A percentile compares a stretch with the other conserved stretches of the same genome.
These are phyloP conservation scores for Aspergillus nomiae DNA, from an alignment of 2,329 filamentous ascomycete species.

Conservation along the genomic window DNA sequence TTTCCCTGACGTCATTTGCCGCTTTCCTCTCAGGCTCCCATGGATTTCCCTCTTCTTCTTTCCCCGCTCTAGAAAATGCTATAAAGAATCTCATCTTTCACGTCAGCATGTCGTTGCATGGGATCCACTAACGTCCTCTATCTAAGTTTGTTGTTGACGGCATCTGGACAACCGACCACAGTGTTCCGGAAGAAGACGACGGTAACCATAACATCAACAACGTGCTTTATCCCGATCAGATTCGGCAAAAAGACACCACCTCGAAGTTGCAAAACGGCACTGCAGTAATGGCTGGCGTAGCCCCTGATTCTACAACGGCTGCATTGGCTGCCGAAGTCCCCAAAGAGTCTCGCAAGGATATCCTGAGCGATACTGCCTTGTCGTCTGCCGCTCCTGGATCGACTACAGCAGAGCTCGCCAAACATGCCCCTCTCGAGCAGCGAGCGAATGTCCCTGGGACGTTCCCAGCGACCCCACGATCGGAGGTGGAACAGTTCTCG, in stretches of 20 bases:
- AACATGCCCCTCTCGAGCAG: conserved; percentile 64
- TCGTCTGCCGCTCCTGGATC: conserved; percentile 69
- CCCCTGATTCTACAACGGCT: conserved; percentile 71
- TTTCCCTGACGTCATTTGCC: conserved; percentile 25
- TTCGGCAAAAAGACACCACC: conserved; percentile 42
- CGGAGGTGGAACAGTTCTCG: conserved; percentile 47
- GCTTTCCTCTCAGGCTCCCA: background rate
- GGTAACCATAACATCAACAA: conserved; percentile 87
- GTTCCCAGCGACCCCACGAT: conserved; percentile 71
- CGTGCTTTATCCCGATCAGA: conserved; percentile 75
- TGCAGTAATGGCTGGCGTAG: conserved; percentile 60
- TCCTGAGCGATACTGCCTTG: conserved; percentile 50
- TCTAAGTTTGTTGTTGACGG: conserved; percentile 91
- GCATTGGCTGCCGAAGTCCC: conserved; percentile 44
- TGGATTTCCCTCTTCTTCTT: background rate
- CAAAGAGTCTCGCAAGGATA: conserved; percentile 29
- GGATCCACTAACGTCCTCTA: conserved; percentile 16
- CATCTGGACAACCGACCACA: conserved; percentile 81
- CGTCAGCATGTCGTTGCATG: conserved; percentile 14
- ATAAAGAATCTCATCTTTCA: conserved; percentile 22
- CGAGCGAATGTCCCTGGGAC: conserved; percentile 59
- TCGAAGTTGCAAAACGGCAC: conserved; percentile 19
- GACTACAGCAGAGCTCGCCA: conserved; percentile 70
- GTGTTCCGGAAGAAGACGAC: conserved; percentile 80
- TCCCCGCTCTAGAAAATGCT: conserved; percentile 10